Base-by-base conservation (phyloP, 805 yeast species). In the Candida berthetii region DNA sequence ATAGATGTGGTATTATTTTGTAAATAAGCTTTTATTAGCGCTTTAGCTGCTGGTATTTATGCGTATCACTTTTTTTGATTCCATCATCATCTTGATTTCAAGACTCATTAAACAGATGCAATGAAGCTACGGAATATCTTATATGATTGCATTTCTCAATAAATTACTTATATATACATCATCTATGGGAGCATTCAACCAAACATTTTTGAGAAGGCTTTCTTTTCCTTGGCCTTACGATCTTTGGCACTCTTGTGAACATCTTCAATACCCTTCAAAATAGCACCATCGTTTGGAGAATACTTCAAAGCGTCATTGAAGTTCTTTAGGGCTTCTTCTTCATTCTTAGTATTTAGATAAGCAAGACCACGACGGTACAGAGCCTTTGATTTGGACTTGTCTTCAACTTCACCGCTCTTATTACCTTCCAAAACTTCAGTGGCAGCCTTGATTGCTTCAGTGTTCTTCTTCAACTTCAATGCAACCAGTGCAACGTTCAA, bases 361-460 rank as follows among this genome's bases (percentile, higher is more conserved):
- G 93, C 96, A 55, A 74, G 66, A 31, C 95, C 96, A 61, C 91
- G 80, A 60, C 98, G 81, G 68, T 81, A 90, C 35, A 77, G 66
- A 0, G 96, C 97, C 68, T 90, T 90, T 15, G 95, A 87, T 58
- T 74, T 76, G 18, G 88, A 79, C 47, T 80, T 75, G 33, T 76
- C 83, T 42, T 77, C 85, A 28, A 54, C 40, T 8, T 41, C 19
- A 5, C 80, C 65, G n/a, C 29, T 27, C n/a, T 9, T 11, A 3
- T 49, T 60, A 20, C 72, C 74, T 40, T 76, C 83, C 31, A 86
- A 65, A 1, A 86, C 96, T 24, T 76, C 77, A 1, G 79, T 68
- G 3, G 95, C 73, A 5, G 84, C 78, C 20, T 66, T 62, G 37
- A 85, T 61, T 0, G 80, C 78, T 28, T 70, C 76, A 44, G 66